Evolutionary conservation across 164 flowering plant genomes (phyloP), one percentile per base, ranked within the genome.

Genomic region (Berberis thunbergii): DNA sequence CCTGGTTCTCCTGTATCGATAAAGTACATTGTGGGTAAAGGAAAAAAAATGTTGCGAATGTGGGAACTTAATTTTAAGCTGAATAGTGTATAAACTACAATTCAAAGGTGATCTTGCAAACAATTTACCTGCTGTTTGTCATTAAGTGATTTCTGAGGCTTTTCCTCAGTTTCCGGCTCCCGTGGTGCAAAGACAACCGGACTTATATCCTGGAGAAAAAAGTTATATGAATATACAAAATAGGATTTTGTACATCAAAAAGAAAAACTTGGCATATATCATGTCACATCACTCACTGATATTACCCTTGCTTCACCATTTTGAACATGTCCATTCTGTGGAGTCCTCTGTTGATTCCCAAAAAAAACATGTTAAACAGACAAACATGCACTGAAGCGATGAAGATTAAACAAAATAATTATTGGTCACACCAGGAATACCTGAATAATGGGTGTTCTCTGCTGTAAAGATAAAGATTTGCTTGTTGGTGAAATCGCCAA

Each of bases 111-210:
- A 63, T 45, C 8, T 26, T 42, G 44, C 43, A 38, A 12, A 41
- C 66, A 55, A 65, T 79, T 67, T 58, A 85, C 98, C 81, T 82
- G 96, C 81, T 89, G 98, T 79, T 87, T 92, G 65, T 85, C 94
- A 79, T 91, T 88, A 13, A 91, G 88, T 62, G 88, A 88, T 67
- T 88, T 91, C 62, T 88, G 97, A 26, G 93, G 97, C 65, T 77
- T 86, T 66, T 86, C 96, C 75, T 91, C 96, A 57, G 83, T 77
- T 68, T 85, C 94, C 55, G 88, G 82, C 64, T 86, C 93, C 67
- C 83, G 78, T 49, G 77, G 64, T 74, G 66, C 78, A 50, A 84
- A 66, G 45, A 79, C 50, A 59, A 78, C 79, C 69, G 74, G 81
- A 61, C 74, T 54, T 68, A 62, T 69, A 65, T 81, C 96, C 97